Conservation (phyloP, 352 stramenopile genomes). For the Thalassiosira ordinaria region DNA sequence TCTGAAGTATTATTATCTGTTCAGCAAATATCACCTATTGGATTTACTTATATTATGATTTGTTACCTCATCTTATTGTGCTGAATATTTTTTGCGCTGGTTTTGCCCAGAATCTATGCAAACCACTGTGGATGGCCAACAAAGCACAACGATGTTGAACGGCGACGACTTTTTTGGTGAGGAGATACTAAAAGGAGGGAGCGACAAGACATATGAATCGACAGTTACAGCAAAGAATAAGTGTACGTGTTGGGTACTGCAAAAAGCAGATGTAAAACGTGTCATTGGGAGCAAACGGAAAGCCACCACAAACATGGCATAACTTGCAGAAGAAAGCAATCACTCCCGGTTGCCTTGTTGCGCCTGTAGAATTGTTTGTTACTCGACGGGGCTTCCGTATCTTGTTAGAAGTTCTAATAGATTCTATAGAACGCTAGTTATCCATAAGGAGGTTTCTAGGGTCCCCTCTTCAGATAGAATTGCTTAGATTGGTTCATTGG, state of each 20-base stretch:
- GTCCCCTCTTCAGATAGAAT: too few species aligned
- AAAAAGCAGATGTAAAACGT: conserved; percentile 46
- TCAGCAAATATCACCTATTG: neutral
- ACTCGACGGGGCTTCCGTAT: too few species aligned
- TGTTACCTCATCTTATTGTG: too few species aligned
- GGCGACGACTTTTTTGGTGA: conserved; percentile 40
- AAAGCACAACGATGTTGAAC: conserved; percentile 17
- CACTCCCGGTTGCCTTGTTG: too few species aligned
- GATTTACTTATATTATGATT: neutral
- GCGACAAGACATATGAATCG: conserved; percentile 27
- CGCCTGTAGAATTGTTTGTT: too few species aligned
- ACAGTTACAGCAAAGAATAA: conserved; percentile 47
- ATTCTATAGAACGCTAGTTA: too few species aligned
- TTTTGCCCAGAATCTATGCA: conserved; percentile 14
- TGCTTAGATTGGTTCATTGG: too few species aligned
- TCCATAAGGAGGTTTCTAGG: too few species aligned
- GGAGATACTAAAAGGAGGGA: conserved; percentile 26
- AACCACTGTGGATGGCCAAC: conserved; percentile 13
- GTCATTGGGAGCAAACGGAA: conserved; percentile 29
- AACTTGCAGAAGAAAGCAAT: too few species aligned
- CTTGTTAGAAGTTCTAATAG: too few species aligned
- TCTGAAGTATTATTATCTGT: neutral
- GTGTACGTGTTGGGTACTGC: conserved; percentile 32
- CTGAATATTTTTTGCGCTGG: too few species aligned
- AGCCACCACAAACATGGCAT: conserved; percentile 4